Conservation (phyloP, 495 filamentous ascomycete genomes). For the Penicillium angulare region DNA sequence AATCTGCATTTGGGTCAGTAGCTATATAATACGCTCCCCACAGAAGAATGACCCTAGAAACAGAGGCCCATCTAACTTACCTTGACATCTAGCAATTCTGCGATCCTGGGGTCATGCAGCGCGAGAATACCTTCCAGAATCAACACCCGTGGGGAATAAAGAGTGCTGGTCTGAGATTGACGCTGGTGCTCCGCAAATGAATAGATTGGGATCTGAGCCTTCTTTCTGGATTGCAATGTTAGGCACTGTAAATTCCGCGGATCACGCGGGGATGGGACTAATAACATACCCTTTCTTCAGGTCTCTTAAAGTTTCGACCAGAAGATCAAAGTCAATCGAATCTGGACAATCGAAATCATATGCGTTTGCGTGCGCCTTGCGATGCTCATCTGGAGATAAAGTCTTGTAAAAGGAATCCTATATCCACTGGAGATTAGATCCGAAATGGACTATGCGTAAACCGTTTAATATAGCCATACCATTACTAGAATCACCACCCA, state of each 20-base stretch:
- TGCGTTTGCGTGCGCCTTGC: conserved; percentile 78
- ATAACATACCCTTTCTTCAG: conserved; percentile 81
- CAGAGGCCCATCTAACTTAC: conserved; percentile 40
- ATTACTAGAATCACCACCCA: conserved; percentile 98
- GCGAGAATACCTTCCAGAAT: conserved; percentile 97
- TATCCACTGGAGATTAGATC: conserved; percentile 21
- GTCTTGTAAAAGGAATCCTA: conserved; percentile 97
- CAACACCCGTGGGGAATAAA: conserved; percentile 95
- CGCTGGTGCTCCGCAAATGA: conserved; percentile 93
- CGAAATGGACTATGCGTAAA: not conserved
- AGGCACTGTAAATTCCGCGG: no score
- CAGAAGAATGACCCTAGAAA: not conserved
- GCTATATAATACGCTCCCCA: not conserved
- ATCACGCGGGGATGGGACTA: no score
- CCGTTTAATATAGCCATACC: conserved; percentile 63
- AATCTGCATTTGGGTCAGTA: conserved; percentile 51
- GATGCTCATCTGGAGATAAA: conserved; percentile 69
- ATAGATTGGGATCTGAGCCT: conserved; percentile 89
- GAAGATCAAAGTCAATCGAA: conserved; percentile 89
- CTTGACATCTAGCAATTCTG: conserved; percentile 89
- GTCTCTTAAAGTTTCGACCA: conserved; percentile 77
- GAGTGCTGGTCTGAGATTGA: conserved; percentile 70
- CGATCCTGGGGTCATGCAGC: conserved; percentile 80
- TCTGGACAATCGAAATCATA: conserved; percentile 95
- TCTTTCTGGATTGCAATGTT: no score